Evolutionary conservation across 2,329 filamentous ascomycete species (phyloP).

Genomic region (Cordyceps sp.): DNA sequence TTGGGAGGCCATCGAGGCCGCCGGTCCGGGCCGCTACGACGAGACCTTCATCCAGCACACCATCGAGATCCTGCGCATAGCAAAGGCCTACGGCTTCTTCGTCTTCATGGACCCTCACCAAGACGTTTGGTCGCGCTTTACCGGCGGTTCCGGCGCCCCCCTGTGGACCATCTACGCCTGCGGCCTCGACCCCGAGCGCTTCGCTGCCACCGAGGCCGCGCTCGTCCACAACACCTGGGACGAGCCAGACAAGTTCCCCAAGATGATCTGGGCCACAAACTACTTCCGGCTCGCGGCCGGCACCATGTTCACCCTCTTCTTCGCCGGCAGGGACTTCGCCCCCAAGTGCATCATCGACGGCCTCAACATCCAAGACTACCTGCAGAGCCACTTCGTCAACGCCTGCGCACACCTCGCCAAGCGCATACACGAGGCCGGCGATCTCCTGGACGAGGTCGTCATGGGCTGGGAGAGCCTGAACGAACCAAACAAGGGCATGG

Average conservation of each 20-base stretch:
- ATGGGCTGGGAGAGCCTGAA: constrained; percentile 96
- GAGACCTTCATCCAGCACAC: constrained; percentile 89
- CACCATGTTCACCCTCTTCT: constrained; percentile 90
- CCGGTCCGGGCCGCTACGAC: constrained; percentile 81
- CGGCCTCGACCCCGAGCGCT: constrained; percentile 73
- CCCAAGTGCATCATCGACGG: constrained; percentile 93
- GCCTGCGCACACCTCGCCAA: constrained; percentile 69
- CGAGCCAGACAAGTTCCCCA: constrained; percentile 72
- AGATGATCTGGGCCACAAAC: constrained; percentile 99
- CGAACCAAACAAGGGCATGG: constrained; percentile 78
- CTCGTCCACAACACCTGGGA: constrained; percentile 91
- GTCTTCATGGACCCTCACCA: constrained; percentile 98
- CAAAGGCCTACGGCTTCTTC: constrained; percentile 84
- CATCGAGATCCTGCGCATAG: constrained; percentile 65
- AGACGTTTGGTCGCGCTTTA: constrained; percentile 94
- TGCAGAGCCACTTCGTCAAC: constrained; percentile 70
- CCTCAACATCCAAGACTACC: constrained; percentile 88
- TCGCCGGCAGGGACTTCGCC: constrained; percentile 77
- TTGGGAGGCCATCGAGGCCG: constrained; percentile 96
- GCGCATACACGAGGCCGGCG: constrained; percentile 77
- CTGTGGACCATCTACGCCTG: constrained; percentile 97
- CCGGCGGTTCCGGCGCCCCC: constrained; percentile 85
- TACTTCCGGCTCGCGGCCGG: constrained; percentile 77
- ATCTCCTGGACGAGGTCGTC: constrained; percentile 70
- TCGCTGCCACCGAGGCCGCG: constrained; percentile 75